Base-by-base conservation (phyloP, 768 basidiomycete species). In the Mycena polygramma region DNA sequence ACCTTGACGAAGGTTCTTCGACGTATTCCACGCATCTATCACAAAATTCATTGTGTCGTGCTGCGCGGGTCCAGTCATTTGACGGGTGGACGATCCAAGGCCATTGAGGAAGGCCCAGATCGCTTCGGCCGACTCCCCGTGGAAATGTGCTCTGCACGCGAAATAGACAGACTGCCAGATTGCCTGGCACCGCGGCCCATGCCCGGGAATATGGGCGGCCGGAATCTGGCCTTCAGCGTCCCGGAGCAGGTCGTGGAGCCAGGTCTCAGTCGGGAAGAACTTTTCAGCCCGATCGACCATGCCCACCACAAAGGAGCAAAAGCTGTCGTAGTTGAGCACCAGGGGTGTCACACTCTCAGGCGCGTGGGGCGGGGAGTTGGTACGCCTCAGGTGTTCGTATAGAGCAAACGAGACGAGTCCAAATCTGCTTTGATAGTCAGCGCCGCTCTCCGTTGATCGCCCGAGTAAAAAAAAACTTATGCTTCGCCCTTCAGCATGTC, bases 71-170 rank as follows among this genome's bases (percentile, higher is more conserved):
- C 57, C 66, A 46, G 66, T 68, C 60, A 62, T 69, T 69, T 69
- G 68, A 1, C 68, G 60, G 26, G 68, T 63, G 7, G 61, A 69
- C 2, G 68, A 54, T 5, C 68, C 68, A 3, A 68, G 54, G 11
- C 53, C 30, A 45, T 69, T 69, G 51, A 69, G 46, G 30, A 68
- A 69, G 4, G 61, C 68, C 68, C 68, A 69, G 24, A 69, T 17
- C 41, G 57, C n/a, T 53, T 69, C 68, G 5, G 60, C 68, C 20
- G 68, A 57, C 68, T 69, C 61, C 45, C 68, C 68, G 36, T 69
- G 61, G 49, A 69, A 69, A 41, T 69, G 68, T 13, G 59, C 52
- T n/a, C 68, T 19, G 48, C 68, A 69, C 5, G 68, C 68, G 41
- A 63, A 62, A 24, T 69, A 69, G 11, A 69, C 68, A 4, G 68